Conservation (phyloP, 2,329 filamentous ascomycete species). For the Venturia asperata region DNA sequence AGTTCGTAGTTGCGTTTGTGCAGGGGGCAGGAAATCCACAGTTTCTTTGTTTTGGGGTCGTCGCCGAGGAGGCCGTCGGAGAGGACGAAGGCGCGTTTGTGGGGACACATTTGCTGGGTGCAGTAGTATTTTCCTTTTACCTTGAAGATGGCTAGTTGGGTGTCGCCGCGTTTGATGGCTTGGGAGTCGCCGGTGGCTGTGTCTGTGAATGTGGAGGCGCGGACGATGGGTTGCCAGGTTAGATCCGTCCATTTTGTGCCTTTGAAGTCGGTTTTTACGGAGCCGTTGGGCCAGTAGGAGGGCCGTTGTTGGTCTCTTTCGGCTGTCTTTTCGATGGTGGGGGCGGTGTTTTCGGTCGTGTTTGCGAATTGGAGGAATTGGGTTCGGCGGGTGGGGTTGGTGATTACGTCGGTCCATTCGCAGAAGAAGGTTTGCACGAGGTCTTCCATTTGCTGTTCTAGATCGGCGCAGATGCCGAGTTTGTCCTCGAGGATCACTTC, state of each 20-base stretch:
- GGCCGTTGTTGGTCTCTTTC: constrained; percentile 70
- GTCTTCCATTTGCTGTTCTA: constrained; percentile 82
- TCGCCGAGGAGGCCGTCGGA: constrained; percentile 78
- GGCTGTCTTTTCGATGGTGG: constrained; percentile 61
- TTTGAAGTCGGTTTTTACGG: constrained; percentile 64
- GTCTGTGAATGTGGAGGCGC: constrained; percentile 61
- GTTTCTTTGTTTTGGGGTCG: constrained; percentile 49
- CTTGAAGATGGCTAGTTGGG: constrained; percentile 81
- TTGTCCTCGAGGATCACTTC: constrained; percentile 80
- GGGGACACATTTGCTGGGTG: constrained; percentile 90
- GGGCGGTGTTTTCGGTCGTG: constrained; percentile 58
- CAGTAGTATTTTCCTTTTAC: constrained; percentile 74
- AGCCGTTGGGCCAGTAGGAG: constrained; percentile 67
- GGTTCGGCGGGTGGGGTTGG: constrained; percentile 57
- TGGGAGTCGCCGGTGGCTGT: constrained; percentile 66
- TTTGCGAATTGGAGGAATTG: constrained; percentile 81
- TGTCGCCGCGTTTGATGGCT: constrained; percentile 78
- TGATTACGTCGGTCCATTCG: constrained; percentile 82
- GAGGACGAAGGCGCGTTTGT: constrained; percentile 84
- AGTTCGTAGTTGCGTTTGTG: constrained; percentile 89
- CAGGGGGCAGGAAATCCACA: constrained; percentile 82
- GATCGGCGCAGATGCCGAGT: constrained; percentile 73
- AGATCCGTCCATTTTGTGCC: constrained; percentile 59
- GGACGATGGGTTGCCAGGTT: constrained; percentile 74
- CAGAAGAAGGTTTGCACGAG: constrained; percentile 80